Conservation (phyloP, 2,329 filamentous ascomycete species). For the Dactylellina parvicollis region DNA sequence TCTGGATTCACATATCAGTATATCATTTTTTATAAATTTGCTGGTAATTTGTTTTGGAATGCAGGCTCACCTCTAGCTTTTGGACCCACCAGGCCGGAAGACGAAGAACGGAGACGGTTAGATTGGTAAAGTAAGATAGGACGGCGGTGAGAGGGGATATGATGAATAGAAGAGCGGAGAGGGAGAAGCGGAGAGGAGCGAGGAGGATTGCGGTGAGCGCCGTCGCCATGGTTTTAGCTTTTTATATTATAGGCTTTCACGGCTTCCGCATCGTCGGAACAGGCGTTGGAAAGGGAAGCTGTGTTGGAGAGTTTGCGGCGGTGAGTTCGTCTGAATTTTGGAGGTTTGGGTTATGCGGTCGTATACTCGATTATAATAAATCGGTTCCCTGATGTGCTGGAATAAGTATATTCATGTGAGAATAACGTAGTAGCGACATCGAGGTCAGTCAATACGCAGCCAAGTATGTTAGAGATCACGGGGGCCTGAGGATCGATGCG, state of each 20-base stretch:
- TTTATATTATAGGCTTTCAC: background rate
- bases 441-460: too few species aligned
- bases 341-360: too few species aligned
- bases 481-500: too few species aligned
- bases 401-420: too few species aligned
- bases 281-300: background rate
- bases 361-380: too few species aligned
- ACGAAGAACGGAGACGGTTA: conserved; percentile 15
- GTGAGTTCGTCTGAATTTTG: too few species aligned
- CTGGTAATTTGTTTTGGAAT: background rate
- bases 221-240: background rate
- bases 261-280: background rate
- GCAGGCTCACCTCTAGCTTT: conserved; percentile 29
- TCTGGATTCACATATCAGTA: conserved; percentile 1
- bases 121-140: conserved; percentile 16
- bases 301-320: background rate
- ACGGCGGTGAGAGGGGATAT: conserved; percentile 44
- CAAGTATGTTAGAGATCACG: too few species aligned
- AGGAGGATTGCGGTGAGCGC: conserved; percentile 16
- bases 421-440: too few species aligned
- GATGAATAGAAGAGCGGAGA: conserved; percentile 28
- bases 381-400: too few species aligned
- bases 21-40: background rate
- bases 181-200: conserved; percentile 14
- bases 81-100: conserved; percentile 34